Conservation (phyloP, 1,284 basidiomycete species). For the Grifola frondosa region DNA sequence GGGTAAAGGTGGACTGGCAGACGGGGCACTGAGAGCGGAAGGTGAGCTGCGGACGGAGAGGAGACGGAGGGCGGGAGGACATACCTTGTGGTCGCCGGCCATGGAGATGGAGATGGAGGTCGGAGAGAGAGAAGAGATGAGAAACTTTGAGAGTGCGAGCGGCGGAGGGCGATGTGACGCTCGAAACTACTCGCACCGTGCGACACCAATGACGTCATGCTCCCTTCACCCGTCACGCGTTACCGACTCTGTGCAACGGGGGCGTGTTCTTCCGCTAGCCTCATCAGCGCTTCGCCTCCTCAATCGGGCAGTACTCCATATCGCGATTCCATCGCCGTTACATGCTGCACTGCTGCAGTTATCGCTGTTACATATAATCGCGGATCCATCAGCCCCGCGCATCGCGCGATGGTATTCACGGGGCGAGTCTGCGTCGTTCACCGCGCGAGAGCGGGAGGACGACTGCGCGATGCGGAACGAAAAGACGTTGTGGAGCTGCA, state of each 20-base stretch:
- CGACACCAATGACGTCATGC: slow-evolving; percentile 19
- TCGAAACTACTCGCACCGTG: slow-evolving; percentile 23
- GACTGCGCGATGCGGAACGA: neutral
- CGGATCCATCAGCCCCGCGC: too few relatives aligned
- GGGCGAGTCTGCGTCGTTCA: neutral
- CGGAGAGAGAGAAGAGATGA: too few relatives aligned
- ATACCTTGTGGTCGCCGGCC: slow-evolving; percentile 41
- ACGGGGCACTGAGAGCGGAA: slow-evolving; percentile 56
- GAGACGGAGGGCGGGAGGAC: slow-evolving; percentile 14
- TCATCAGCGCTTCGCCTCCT: neutral
- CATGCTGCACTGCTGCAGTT: too few relatives aligned
- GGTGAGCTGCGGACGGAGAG: slow-evolving; percentile 10
- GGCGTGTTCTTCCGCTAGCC: neutral
- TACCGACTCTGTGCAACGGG: too few relatives aligned
- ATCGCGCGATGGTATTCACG: neutral
- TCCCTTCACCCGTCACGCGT: slow-evolving; percentile 5
- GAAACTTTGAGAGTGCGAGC: neutral
- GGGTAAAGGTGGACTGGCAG: slow-evolving; percentile 84
- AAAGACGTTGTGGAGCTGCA: slow-evolving; percentile 19
- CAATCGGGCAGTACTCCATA: neutral
- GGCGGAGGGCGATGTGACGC: slow-evolving; percentile 14
- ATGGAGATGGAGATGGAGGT: slow-evolving; percentile 19
- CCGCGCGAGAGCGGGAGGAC: neutral
- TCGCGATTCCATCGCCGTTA: neutral
- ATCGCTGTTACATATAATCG: too few relatives aligned